A percentile compares a stretch with the other conserved stretches of the same genome.
phyloP scores from a whole-genome alignment of 1,284 basidiomycete genomes.

The Malassezia arunalokei region DNA sequence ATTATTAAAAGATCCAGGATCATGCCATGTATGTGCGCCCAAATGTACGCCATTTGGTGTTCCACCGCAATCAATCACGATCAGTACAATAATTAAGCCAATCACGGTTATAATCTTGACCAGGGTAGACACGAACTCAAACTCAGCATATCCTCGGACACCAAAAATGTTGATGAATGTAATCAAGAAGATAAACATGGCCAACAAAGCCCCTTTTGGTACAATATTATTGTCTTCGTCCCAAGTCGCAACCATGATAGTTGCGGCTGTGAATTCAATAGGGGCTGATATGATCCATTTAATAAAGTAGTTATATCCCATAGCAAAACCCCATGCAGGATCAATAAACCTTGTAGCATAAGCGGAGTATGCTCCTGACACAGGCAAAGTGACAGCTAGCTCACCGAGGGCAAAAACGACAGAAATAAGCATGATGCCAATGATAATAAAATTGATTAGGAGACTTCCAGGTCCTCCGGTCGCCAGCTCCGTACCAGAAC shows the following conservation, averaged over 20 bases:
- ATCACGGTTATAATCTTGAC: conserved; percentile 41
- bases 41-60: conserved; percentile 27
- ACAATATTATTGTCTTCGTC: conserved; percentile 6
- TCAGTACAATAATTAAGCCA: conserved; percentile 37
- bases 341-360: conserved; percentile 36
- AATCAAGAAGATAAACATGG: conserved; percentile 31
- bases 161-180: conserved; percentile 42
- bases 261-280: conserved; percentile 36
- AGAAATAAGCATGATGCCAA: conserved; percentile 44
- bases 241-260: conserved; percentile 27
- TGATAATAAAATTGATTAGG: conserved; percentile 39
- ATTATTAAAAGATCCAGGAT: conserved; percentile 39
- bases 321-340: conserved; percentile 40
- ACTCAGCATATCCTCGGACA: conserved; percentile 41
- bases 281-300: conserved; percentile 41
- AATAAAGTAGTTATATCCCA: conserved; percentile 57
- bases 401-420: conserved; percentile 45
- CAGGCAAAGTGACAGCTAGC: conserved; percentile 28
- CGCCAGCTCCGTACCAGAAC: conserved; percentile 48
- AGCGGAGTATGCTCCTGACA: conserved; percentile 33
- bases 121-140: conserved; percentile 34
- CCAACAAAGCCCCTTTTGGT: conserved; percentile 31
- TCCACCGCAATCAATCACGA: conserved; percentile 38
- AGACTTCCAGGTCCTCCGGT: conserved; percentile 50
- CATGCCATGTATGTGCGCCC: conserved; percentile 32